Evolutionary conservation across 140 eudicot species (phyloP), one percentile per base, ranked within the genome.

Genomic region (Cichorium intybus): DNA sequence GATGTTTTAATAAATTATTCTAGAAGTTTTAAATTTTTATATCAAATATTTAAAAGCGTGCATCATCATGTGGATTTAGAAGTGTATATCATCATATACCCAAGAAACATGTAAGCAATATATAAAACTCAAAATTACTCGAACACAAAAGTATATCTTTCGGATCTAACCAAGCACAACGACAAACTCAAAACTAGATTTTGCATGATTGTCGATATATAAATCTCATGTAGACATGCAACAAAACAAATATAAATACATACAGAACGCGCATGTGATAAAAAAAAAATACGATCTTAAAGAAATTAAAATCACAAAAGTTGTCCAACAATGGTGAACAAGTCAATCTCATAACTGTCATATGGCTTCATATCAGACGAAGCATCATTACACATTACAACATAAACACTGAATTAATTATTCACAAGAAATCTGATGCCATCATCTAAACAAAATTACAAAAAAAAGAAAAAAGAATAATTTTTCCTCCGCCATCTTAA

Each of bases 371-470:
- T 29, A 45, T 55, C 49, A 43, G 49, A 43, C 15, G 49, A 43
- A 14, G 49, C 14, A 43, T 43, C 49, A 43, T 43, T 4, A 64
- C 75, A 75, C 80, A 59, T 75, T 75, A 67, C n/a, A 75, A 43
- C 64, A 39, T 39, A 67, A 58, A 52, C 75, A 60, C 33, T 59
- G 2, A 34, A 75, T 75, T 75, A 67, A 75, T 75, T 75, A 67
- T 60, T 75, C 70, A 75, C 80, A 75, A 67, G 27, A 75, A 48
- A 59, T 75, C 58, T 75, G 80, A 75, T 41, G 64, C 75, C 75
- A 68, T 60, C 60, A 75, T 53, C 77, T 31, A 71, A 71, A 37
- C 45, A 62, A 39, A 24, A 4, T 18, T 54, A 22, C 64, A 56
- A 22, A 48, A 66, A 74, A 7, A 35, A 20, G 23, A 49, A 41